Evolutionary conservation across 768 basidiomycete genomes (phyloP).

Genomic region (Suillus bovinus): DNA sequence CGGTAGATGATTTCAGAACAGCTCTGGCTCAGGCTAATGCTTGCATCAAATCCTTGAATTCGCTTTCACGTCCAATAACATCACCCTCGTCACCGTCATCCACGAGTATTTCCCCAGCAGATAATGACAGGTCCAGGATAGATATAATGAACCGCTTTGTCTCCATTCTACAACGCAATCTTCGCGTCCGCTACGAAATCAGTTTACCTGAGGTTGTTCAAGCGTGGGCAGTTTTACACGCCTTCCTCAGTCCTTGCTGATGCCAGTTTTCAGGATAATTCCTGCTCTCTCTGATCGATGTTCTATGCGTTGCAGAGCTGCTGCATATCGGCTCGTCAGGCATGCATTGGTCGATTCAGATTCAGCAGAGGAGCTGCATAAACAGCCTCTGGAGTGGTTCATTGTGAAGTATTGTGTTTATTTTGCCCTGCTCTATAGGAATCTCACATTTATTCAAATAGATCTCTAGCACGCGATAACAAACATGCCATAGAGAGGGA

Average conservation of each 20-base stretch:
- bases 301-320: constrained; percentile 73
- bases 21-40: constrained; percentile 63
- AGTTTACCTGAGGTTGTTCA: constrained; percentile 68
- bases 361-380: constrained; percentile 64
- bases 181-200: constrained; percentile 77
- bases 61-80: constrained; percentile 39
- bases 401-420: constrained; percentile 71
- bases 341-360: constrained; percentile 72
- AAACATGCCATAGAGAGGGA: constrained; percentile 85
- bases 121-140: constrained; percentile 55
- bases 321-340: constrained; percentile 82
- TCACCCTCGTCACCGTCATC: constrained; percentile 41
- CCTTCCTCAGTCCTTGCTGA: constrained; percentile 12
- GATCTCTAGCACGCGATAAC: constrained; percentile 83
- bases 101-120: constrained; percentile 25
- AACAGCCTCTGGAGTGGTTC: constrained; percentile 81
- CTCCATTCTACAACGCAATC: constrained; percentile 62
- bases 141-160: constrained; percentile 68
- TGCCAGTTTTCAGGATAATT: constrained; percentile 57
- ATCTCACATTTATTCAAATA: constrained; percentile 35
- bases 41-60: constrained; percentile 56
- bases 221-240: constrained; percentile 52
- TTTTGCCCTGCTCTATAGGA: not conserved
- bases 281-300: constrained; percentile 74
- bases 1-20: constrained; percentile 70